Evolutionary conservation across 805 yeast genomes (phyloP).

Genomic region (Candida chauliodis): DNA sequence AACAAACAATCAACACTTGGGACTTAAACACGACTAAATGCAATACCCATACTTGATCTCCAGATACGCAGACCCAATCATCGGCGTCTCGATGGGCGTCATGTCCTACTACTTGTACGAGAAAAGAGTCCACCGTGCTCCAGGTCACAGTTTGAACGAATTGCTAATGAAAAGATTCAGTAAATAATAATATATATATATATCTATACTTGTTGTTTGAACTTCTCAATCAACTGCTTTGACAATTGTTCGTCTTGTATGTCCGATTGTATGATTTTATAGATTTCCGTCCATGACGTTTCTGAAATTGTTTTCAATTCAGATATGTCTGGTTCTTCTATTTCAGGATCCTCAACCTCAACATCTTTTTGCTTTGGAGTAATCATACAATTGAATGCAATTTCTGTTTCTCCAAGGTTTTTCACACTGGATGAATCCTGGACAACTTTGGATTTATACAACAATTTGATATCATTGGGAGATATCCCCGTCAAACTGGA

Average conservation of each 20-base stretch:
- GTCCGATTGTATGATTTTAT: slow-evolving; percentile 28
- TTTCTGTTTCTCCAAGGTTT: slow-evolving; percentile 17
- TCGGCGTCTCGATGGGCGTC: slow-evolving; percentile 61
- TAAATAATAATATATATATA: slow-evolving; percentile 2
- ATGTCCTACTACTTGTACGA: slow-evolving; percentile 65
- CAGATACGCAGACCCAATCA: slow-evolving; percentile 59
- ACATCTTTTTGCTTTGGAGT: slow-evolving; percentile 11
- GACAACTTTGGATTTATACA: slow-evolving; percentile 61
- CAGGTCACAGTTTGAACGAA: slow-evolving; percentile 59
- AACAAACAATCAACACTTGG: too few relatives aligned
- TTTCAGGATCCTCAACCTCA: slow-evolving; percentile 4
- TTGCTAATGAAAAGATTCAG: slow-evolving; percentile 33
- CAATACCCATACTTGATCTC: slow-evolving; percentile 48
- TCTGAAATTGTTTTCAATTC: slow-evolving; percentile 1
- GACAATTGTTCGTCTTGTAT: slow-evolving; percentile 25
- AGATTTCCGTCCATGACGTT: slow-evolving; percentile 46
- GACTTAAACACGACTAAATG: slow-evolving; percentile 20
- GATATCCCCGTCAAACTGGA: slow-evolving; percentile 27
- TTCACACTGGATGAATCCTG: slow-evolving; percentile 43
- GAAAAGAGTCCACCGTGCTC: slow-evolving; percentile 49
- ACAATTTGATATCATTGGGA: slow-evolving; percentile 44
- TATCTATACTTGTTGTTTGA: slow-evolving; percentile 12
- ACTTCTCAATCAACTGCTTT: slow-evolving; percentile 15
- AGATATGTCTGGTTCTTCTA: slow-evolving; percentile 5
- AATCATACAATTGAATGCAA: slow-evolving; percentile 45